These are phyloP conservation scores for Cucumis melo DNA, from an alignment of 306 rosid genomes.

Conservation along the genomic window DNA sequence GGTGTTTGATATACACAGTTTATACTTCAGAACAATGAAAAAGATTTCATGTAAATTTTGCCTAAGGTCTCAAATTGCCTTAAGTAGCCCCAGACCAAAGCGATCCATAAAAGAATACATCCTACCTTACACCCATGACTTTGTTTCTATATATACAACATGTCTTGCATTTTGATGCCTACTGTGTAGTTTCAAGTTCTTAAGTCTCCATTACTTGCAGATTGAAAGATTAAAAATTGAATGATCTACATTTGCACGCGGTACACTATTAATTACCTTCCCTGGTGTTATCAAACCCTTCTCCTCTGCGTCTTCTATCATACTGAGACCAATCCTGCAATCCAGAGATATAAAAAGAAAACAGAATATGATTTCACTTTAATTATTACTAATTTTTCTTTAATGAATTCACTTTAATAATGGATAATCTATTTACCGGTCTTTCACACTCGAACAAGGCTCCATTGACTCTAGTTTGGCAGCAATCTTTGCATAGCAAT, in stretches of 20 bases:
- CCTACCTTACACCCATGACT: neutral
- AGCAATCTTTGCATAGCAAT: slow-evolving; percentile 57
- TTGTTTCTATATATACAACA: neutral
- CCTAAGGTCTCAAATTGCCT: neutral
- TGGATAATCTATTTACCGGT: slow-evolving; percentile 23
- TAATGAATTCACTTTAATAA: neutral
- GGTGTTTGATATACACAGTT: neutral
- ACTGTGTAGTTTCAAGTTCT: neutral
- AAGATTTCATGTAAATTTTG: neutral
- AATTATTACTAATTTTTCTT: neutral
- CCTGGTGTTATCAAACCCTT: slow-evolving; percentile 73
- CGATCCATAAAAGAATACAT: neutral
- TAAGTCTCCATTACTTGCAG: neutral
- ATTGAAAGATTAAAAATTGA: neutral
- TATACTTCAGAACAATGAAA: neutral
- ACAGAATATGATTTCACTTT: neutral
- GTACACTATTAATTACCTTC: slow-evolving; percentile 30
- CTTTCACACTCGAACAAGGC: slow-evolving; percentile 67
- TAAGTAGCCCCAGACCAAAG: neutral
- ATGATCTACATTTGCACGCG: neutral
- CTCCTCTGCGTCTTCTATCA: slow-evolving; percentile 81
- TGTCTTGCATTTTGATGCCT: neutral
- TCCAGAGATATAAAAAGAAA: slow-evolving; percentile 2
- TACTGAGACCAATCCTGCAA: slow-evolving; percentile 52
- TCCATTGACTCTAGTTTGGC: slow-evolving; percentile 71